These are phyloP conservation scores for Cordyceps pruinosa DNA, from an alignment of 2,329 filamentous ascomycete genomes.

Conservation along the genomic window DNA sequence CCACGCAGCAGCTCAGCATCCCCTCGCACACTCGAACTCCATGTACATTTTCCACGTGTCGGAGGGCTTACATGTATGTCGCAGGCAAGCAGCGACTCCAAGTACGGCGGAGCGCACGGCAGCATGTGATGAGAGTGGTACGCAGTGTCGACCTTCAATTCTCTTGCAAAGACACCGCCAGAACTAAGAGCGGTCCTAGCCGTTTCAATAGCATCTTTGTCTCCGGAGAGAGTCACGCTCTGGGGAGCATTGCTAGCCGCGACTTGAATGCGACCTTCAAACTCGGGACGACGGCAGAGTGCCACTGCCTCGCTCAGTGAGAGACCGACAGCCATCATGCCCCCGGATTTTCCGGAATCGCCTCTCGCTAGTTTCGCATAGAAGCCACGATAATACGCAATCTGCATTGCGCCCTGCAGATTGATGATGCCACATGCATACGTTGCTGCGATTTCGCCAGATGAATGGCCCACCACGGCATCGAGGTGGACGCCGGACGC, in stretches of 20 bases:
- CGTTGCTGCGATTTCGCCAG: slow-evolving; percentile 43
- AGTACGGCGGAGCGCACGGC: background rate
- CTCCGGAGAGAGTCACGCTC: slow-evolving; percentile 18
- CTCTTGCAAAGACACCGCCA: slow-evolving; percentile 14
- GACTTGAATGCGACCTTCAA: slow-evolving; percentile 16
- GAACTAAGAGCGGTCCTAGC: background rate
- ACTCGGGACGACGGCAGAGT: slow-evolving; percentile 9
- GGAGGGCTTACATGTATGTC: background rate
- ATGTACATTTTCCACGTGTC: slow-evolving; percentile 11
- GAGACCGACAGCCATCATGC: slow-evolving; percentile 17
- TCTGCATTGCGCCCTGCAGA: slow-evolving; percentile 17
- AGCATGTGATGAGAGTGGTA: slow-evolving; percentile 14
- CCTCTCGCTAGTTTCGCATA: background rate
- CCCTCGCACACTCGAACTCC: background rate
- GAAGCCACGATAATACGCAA: slow-evolving; percentile 18
- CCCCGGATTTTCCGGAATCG: background rate
- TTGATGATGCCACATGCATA: slow-evolving; percentile 39
- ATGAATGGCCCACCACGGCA: slow-evolving; percentile 40
- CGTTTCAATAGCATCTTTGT: slow-evolving; percentile 7
- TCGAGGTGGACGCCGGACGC: slow-evolving; percentile 26
- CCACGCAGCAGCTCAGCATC: slow-evolving; percentile 8
- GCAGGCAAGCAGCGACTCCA: background rate
- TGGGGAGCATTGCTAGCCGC: slow-evolving; percentile 19
- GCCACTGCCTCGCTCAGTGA: slow-evolving; percentile 10
- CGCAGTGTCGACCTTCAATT: slow-evolving; percentile 15